phyloP scores from a whole-genome alignment of 805 yeast species.

The Saturnispora quitensis region DNA sequence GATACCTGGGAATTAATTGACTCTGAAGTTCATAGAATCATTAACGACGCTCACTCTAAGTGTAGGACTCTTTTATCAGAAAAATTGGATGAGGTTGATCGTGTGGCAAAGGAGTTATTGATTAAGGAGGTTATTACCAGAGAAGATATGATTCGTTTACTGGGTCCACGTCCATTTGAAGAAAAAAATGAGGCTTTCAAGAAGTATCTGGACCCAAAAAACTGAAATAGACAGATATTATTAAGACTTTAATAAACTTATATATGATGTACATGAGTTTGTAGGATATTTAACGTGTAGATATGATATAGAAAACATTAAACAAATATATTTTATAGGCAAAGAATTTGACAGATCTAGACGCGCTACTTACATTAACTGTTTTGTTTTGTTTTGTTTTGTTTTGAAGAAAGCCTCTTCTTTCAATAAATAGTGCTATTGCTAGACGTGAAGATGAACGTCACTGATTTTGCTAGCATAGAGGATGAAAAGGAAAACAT shows the following conservation, averaged over 20 bases:
- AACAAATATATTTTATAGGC: not conserved
- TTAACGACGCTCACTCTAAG: conserved; percentile 61
- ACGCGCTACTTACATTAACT: not conserved
- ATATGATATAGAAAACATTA: not conserved
- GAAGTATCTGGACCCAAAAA: conserved; percentile 39
- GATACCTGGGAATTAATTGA: conserved; percentile 78
- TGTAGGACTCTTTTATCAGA: conserved; percentile 64
- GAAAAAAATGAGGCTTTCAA: conserved; percentile 88
- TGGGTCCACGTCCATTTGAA: conserved; percentile 89
- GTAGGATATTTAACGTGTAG: not conserved
- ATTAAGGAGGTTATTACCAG: conserved; percentile 85
- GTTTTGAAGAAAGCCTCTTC: not conserved
- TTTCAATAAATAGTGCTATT: not conserved
- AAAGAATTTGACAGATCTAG: not conserved
- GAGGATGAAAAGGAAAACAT: conserved; percentile 74
- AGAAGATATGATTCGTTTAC: conserved; percentile 81
- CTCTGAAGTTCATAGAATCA: conserved; percentile 69
- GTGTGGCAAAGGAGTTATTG: conserved; percentile 81
- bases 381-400: not conserved
- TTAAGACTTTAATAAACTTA: not conserved
- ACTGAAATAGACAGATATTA: not conserved
- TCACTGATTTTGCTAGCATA: conserved; percentile 27
- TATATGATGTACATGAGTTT: not conserved
- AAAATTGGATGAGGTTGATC: conserved; percentile 65
- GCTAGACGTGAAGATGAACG: not conserved